Evolutionary conservation across 192 early-diverging fungal species (phyloP), one percentile per base, ranked within the genome.

Genomic region (Gonapodya prolifera): DNA sequence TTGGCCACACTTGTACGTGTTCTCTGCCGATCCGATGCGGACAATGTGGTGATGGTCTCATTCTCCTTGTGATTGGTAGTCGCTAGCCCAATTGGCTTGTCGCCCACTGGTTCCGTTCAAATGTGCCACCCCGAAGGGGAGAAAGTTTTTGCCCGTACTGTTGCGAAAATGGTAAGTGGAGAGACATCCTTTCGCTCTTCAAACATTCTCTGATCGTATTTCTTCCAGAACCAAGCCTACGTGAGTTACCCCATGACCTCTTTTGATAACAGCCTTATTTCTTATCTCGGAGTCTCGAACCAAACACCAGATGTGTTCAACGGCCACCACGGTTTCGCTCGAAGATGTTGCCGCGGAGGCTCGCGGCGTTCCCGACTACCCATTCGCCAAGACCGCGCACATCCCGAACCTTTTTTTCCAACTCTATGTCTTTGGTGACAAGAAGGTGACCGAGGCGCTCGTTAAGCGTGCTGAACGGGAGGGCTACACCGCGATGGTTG

Each of bases 301-400:
- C n/a, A 23, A 23, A 61, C 45, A 23, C 23, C 45, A 61, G 45
- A 61, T 61, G 45, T 61, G 45, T 23, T 61, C 45, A 30, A 76
- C 75, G 35, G 35, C 35, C 18, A 69, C 75, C 0, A 76, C 75
- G 0, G 35, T 69, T 23, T 76, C 75, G 28, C 35, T 76, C 31
- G 75, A 76, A 76, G 75, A 76, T 76, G 75, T 76, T 34, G 75
- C 75, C 29, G 69, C 35, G 1, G 75, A 35, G 28, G 75, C 75
- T 23, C 75, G 35, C 18, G 18, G 34, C 69, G 75, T 35, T 34
- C 75, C 69, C 69, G 45, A 61, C 45, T 61, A 61, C 45, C 45
- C 45, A 61, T 61, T 61, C 45, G 45, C 45, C 45, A 61, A 61
- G 23, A 23, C 45, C 75, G 75, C 69, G 30, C 30, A 35, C 30